Conservation (phyloP, 495 filamentous ascomycete genomes). For the Lophiotrema nucula region DNA sequence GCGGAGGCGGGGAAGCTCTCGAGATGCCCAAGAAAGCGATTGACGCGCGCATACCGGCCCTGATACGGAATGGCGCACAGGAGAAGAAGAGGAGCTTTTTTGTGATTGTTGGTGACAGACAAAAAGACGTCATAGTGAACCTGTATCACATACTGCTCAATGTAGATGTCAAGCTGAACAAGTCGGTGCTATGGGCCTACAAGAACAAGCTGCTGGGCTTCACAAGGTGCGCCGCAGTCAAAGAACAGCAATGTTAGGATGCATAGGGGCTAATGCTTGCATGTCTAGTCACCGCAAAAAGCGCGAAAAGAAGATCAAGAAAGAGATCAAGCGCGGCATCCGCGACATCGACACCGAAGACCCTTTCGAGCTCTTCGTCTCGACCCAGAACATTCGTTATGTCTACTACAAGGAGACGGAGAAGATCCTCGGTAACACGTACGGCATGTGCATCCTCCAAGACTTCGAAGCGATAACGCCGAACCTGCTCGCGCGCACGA, state of each 20-base stretch:
- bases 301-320: conserved; percentile 95
- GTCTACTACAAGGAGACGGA: conserved; percentile 99
- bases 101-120: conserved; percentile 89
- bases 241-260: not conserved
- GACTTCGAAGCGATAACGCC: conserved; percentile 98
- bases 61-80: conserved; percentile 93
- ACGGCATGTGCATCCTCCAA: conserved; percentile 97
- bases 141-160: conserved; percentile 91
- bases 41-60: conserved; percentile 91
- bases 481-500: conserved; percentile 88
- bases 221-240: conserved; percentile 51
- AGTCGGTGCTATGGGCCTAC: conserved; percentile 98
- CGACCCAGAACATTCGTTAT: conserved; percentile 94
- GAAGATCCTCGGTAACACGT: conserved; percentile 97
- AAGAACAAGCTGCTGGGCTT: conserved; percentile 96
- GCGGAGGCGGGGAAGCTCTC: conserved; percentile 30
- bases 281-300: conserved; percentile 97
- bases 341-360: conserved; percentile 94
- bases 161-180: conserved; percentile 90
- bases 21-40: conserved; percentile 48
- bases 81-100: conserved; percentile 98
- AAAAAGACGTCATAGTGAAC: conserved; percentile 96
- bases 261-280: conserved; percentile 34
- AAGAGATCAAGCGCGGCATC: conserved; percentile 93
- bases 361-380: conserved; percentile 97